Base-by-base conservation (phyloP, 176 grass and related monocot species). In the Melocanna baccifera region DNA sequence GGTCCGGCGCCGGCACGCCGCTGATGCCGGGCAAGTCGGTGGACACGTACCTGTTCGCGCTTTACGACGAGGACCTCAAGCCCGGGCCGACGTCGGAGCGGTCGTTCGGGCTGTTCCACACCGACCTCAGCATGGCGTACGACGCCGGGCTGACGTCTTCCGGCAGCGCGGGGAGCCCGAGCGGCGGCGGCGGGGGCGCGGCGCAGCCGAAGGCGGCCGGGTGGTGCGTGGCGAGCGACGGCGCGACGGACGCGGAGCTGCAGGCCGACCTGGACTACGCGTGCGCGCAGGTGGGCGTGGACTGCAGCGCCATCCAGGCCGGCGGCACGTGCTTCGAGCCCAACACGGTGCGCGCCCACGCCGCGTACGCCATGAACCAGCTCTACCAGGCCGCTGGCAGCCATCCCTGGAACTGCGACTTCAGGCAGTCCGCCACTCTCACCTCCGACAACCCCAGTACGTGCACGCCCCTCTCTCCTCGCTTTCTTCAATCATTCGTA, bases 11-110 rank as follows among this genome's bases (percentile, higher is more conserved):
- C 18, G 96, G 96, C 25, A 94, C 96, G 83, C 96, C 96, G 66
- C 68, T 93, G 13, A 90, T 88, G 96, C 96, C 93, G 0, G 89
- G 96, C 1, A 88, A 81, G 77, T 25, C 96, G 0, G 91, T 98
- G 10, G 96, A 98, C 43, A 98, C 96, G 5, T 98, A 98, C 87
- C 85, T 98, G 48, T 98, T 98, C 67, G 96, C 96, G 58, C 87
- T 98, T 16, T 98, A 95, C 76, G 96, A 98, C 81, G 96, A 98
- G 93, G 93, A 98, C 84, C 91, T 92, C 30, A 98, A 98, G 86
- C 87, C 96, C 11, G 96, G 96, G 0, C 93, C 96, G 1, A 30
- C 85, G 13, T 98, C 96, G 20, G 96, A 98, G 87, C 89, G 96
- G 9, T 58, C 96, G 2, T 98, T 98, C 87, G 96, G 96, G 14